Evolutionary conservation across 768 basidiomycete species (phyloP), one percentile per base, ranked within the genome.

Genomic region (Boletus huronensis): DNA sequence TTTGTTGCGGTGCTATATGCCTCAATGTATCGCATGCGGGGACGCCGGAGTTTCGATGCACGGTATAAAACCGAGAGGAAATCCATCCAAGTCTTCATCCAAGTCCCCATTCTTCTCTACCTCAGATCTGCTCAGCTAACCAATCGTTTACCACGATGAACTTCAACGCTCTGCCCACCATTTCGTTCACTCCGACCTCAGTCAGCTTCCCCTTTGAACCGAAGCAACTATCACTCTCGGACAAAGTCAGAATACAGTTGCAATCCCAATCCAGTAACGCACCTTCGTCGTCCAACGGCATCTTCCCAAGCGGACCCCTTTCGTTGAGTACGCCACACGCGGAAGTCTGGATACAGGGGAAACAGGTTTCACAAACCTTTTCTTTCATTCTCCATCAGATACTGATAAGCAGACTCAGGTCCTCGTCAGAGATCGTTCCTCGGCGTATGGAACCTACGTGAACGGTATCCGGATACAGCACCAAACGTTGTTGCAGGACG

Each of bases 371-470:
- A 72, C n/a, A 40, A 64, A 54, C 5, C 14, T 41, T 32, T 34
- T 38, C 45, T 34, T 60, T 28, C 31, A 23, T 36, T 23, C 36
- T 35, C 29, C n/a, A 21, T 41, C 23, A 9, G 39, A 51, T 31
- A 19, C 50, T 68, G 35, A 70, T 17, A 25, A 39, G 29, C 23
- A 13, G 35, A 40, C 16, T 16, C 54, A 82, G 80, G 63, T 79
- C 16, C 75, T 72, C 51, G 74, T 82, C 50, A 73, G 74, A 36
- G 80, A 82, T 61, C 70, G 77, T 41, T 72, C 74, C 17, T 73
- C 78, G 6, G 59, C 74, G 7, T 76, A 78, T 49, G 79, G 80
- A 11, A 82, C 80, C 31, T 78, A 70, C 57, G 67, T 82, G 47
- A 82, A 81, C 53, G 75, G 75, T 29, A 53, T 69, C 52, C 72